A percentile compares a stretch with the other conserved stretches of the same genome.
Conservation (phyloP, 352 stramenopile genomes). For the Thalassiosira livingstoniorum region DNA sequence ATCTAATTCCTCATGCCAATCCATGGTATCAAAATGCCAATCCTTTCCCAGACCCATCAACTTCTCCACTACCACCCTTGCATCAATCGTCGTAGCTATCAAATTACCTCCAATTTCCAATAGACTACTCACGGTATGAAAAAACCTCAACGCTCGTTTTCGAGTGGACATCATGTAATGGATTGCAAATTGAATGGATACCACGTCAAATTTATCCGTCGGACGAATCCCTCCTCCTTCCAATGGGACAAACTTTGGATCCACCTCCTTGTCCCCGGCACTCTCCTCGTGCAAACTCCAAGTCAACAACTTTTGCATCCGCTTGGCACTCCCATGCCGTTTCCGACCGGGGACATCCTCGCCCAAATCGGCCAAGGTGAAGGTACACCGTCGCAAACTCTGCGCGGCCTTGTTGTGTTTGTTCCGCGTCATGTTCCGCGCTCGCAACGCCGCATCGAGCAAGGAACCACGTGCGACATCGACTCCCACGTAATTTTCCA, state of each 20-base stretch:
- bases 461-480: constrained; percentile 98
- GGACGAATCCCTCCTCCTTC: constrained; percentile 74
- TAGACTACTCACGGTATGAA: constrained; percentile 92
- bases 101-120: constrained; percentile 93
- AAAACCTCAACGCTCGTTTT: constrained; percentile 91
- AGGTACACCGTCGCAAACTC: constrained; percentile 58
- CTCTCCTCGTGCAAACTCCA: constrained; percentile 78
- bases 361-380: constrained; percentile 80
- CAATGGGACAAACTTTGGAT: constrained; percentile 68
- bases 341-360: constrained; percentile 79
- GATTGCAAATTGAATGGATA: constrained; percentile 99
- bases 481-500: constrained; percentile 95
- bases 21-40: constrained; percentile 72
- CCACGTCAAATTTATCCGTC: constrained; percentile 91
- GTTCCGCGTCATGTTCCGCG: constrained; percentile 79
- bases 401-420: constrained; percentile 78
- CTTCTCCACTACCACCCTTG: constrained; percentile 81
- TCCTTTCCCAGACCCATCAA: constrained; percentile 81
- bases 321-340: constrained; percentile 43
- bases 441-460: constrained; percentile 91
- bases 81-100: constrained; percentile 97
- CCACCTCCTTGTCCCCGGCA: constrained; percentile 40
- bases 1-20: constrained; percentile 52
- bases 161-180: constrained; percentile 99
- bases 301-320: constrained; percentile 79